phyloP scores from a whole-genome alignment of 2,329 filamentous ascomycete species.

The Penicillium sp. region DNA sequence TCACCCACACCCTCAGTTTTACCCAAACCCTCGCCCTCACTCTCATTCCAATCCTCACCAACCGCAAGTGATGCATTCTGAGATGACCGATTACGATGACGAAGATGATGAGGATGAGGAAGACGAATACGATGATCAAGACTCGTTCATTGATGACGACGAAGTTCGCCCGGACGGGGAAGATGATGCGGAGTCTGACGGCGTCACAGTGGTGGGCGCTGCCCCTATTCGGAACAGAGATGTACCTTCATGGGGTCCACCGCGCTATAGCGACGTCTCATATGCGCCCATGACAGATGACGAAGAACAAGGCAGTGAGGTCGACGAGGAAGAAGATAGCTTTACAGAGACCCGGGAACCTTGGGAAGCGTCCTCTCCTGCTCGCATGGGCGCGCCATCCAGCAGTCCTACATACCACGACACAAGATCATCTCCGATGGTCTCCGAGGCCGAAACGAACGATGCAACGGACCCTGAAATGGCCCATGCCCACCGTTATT shows the following conservation, averaged over 20 bases:
- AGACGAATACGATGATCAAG: conserved; percentile 32
- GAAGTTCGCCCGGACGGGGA: conserved; percentile 20
- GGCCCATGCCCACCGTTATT: not conserved
- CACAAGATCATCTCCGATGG: not conserved
- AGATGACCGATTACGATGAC: conserved; percentile 2
- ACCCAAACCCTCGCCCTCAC: not conserved
- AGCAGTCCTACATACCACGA: not conserved
- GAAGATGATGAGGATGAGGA: conserved; percentile 28
- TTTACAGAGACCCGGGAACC: not conserved
- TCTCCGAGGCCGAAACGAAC: not conserved
- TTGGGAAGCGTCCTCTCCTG: not conserved
- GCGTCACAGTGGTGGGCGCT: conserved; percentile 33
- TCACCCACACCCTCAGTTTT: not conserved
- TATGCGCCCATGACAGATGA: conserved; percentile 1
- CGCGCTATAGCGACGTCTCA: conserved; percentile 5
- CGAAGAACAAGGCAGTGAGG: conserved; percentile 2
- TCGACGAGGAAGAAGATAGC: conserved; percentile 17
- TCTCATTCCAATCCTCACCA: not conserved
- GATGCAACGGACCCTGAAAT: not conserved
- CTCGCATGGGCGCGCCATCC: not conserved
- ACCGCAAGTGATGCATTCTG: not conserved
- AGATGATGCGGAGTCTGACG: conserved; percentile 29
- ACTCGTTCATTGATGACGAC: conserved; percentile 37
- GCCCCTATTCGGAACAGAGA: not conserved
- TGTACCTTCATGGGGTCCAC: not conserved